Evolutionary conservation across 78 protist species (phyloP).

Genomic region (Speleostelium caveatum): DNA sequence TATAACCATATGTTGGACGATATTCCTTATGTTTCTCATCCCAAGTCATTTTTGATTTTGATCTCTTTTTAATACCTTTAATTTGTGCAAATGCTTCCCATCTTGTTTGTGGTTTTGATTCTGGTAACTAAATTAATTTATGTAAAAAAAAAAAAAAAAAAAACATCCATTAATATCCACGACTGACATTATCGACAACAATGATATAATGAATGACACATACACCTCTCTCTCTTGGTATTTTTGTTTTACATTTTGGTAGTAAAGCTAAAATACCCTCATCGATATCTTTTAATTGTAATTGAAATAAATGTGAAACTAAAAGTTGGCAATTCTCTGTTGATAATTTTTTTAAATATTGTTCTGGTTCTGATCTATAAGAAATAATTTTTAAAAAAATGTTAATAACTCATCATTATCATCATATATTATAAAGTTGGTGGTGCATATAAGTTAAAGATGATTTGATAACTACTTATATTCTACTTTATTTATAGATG

Average conservation of each 20-base stretch:
- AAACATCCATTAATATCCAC: neutral
- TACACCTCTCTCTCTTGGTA: constrained; percentile 79
- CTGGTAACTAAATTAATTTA: constrained; percentile 45
- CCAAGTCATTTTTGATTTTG: constrained; percentile 48
- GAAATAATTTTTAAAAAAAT: neutral
- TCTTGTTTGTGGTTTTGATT: constrained; percentile 53
- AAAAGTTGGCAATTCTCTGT: constrained; percentile 79
- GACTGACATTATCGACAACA: too few relatives aligned
- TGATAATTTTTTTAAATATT: constrained; percentile 49
- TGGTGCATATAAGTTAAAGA: too few relatives aligned
- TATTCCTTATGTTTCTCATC: constrained; percentile 50
- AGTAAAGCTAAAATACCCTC: constrained; percentile 73
- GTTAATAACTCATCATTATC: too few relatives aligned
- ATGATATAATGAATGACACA: too few relatives aligned
- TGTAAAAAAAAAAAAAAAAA: neutral
- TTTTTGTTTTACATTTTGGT: constrained; percentile 40
- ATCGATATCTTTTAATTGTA: constrained; percentile 42
- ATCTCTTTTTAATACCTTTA: constrained; percentile 75
- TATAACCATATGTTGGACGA: constrained; percentile 37
- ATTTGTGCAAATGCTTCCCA: constrained; percentile 82
- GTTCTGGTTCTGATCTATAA: constrained; percentile 32
- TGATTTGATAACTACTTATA: constrained; percentile 32
- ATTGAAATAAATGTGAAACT: constrained; percentile 53
- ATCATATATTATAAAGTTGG: too few relatives aligned
- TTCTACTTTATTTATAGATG: constrained; percentile 44